Conservation (phyloP, 1,284 basidiomycete species). For the Phaffia rhodozyma region DNA sequence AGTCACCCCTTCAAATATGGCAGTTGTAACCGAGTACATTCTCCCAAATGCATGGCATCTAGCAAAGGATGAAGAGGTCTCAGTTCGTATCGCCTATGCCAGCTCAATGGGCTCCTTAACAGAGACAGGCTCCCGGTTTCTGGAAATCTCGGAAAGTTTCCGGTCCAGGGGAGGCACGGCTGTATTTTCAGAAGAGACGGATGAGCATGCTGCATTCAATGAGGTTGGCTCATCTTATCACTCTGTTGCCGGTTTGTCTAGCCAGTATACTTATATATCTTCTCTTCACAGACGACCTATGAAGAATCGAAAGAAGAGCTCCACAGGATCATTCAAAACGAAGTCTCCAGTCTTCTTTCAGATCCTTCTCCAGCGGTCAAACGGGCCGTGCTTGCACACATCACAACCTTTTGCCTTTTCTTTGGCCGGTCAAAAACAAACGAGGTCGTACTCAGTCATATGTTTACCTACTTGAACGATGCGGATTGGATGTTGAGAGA, state of each 20-base stretch:
- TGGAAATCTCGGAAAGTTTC: slow-evolving; percentile 85
- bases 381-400: slow-evolving; percentile 50
- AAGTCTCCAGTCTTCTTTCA: slow-evolving; percentile 57
- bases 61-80: slow-evolving; percentile 67
- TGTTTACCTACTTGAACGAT: slow-evolving; percentile 98
- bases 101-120: slow-evolving; percentile 74
- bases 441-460: slow-evolving; percentile 87
- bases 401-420: slow-evolving; percentile 82
- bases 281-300: slow-evolving; percentile 59
- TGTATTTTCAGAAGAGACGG: slow-evolving; percentile 53
- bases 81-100: slow-evolving; percentile 81
- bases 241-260: slow-evolving; percentile 13
- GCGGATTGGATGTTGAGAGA: slow-evolving; percentile 80
- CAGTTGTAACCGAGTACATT: slow-evolving; percentile 87
- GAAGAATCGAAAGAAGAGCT: slow-evolving; percentile 74
- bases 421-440: slow-evolving; percentile 85
- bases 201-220: slow-evolving; percentile 59
- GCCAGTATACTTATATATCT: neutral
- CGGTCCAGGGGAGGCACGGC: slow-evolving; percentile 61
- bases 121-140: slow-evolving; percentile 66
- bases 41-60: slow-evolving; percentile 79
- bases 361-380: slow-evolving; percentile 45
- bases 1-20: slow-evolving; percentile 75
- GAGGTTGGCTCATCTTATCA: slow-evolving; percentile 44
- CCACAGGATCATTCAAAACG: slow-evolving; percentile 74